Evolutionary conservation across 371 early-diverging fungal genomes (phyloP).

Genomic region (Rhizopus stolonifer): DNA sequence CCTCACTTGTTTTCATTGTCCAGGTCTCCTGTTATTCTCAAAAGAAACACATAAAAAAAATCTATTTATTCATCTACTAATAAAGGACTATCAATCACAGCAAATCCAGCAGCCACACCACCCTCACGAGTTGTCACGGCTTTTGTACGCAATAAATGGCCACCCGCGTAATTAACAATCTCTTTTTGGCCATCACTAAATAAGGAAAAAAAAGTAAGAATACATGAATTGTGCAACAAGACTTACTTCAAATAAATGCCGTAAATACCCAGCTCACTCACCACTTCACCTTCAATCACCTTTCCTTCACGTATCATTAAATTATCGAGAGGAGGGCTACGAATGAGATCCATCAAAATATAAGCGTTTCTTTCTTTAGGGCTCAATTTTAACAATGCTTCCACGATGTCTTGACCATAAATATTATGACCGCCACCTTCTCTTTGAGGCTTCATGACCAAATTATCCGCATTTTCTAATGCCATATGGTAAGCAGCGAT

Average conservation of each 20-base stretch:
- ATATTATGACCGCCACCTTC: conserved; percentile 98
- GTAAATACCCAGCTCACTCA: conserved; percentile 93
- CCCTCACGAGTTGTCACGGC: conserved; percentile 84
- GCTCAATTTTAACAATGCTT: conserved; percentile 51
- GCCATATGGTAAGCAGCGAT: conserved; percentile 68
- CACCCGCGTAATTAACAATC: conserved; percentile 79
- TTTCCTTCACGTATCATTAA: conserved; percentile 82
- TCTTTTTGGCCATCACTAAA: conserved; percentile 58
- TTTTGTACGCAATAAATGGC: conserved; percentile 94
- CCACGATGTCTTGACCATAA: conserved; percentile 85
- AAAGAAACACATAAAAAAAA: background rate
- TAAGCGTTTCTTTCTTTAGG: conserved; percentile 73
- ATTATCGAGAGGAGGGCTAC: conserved; percentile 73
- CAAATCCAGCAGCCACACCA: conserved; percentile 97
- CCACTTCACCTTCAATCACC: conserved; percentile 70
- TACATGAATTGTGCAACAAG: background rate
- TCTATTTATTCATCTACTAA: conserved; percentile 48
- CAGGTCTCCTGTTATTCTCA: background rate
- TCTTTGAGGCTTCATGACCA: conserved; percentile 95
- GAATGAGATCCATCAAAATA: conserved; percentile 91
- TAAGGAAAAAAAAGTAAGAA: background rate
- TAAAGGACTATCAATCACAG: conserved; percentile 90
- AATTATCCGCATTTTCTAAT: conserved; percentile 59
- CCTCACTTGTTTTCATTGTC: background rate
- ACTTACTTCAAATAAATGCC: conserved; percentile 81